Percentiles rank a stretch among this genome's conserved stretches.
Conservation (phyloP, 306 rosid species). For the Crataegus laevigata region DNA sequence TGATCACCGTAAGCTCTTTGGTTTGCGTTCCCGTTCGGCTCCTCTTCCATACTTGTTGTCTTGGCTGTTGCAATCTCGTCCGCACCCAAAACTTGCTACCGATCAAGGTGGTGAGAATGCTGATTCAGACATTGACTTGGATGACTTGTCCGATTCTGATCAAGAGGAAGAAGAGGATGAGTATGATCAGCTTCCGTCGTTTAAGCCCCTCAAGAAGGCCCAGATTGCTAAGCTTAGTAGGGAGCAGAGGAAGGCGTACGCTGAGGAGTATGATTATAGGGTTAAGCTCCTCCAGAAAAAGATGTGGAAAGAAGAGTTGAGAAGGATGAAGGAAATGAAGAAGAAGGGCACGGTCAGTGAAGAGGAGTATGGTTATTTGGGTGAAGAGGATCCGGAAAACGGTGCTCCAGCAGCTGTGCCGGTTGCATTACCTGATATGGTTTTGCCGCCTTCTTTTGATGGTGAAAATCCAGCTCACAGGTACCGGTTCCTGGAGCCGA, state of each 20-base stretch:
- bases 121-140: constrained; percentile 87
- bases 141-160: constrained; percentile 82
- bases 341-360: constrained; percentile 50
- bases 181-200: constrained; percentile 90
- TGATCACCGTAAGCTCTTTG: constrained; percentile 80
- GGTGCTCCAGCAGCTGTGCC: constrained; percentile 91
- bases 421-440: constrained; percentile 94
- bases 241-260: constrained; percentile 78
- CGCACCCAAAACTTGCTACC: constrained; percentile 79
- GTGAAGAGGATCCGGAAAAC: constrained; percentile 78
- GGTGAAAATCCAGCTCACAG: constrained; percentile 81
- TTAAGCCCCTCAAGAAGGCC: constrained; percentile 83
- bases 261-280: constrained; percentile 93
- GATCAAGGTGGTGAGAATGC: constrained; percentile 92
- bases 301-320: constrained; percentile 95
- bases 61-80: constrained; percentile 82
- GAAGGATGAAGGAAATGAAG: constrained; percentile 84
- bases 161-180: constrained; percentile 86
- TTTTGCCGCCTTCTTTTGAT: constrained; percentile 90
- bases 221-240: constrained; percentile 79
- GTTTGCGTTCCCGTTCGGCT: constrained; percentile 77
- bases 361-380: constrained; percentile 40
- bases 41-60: constrained; percentile 92
- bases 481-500: constrained; percentile 95
- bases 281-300: constrained; percentile 91